Percentiles rank a stretch among this genome's conserved stretches.
phyloP scores from a whole-genome alignment of 768 basidiomycete genomes.

The Amanita subjunquillea region DNA sequence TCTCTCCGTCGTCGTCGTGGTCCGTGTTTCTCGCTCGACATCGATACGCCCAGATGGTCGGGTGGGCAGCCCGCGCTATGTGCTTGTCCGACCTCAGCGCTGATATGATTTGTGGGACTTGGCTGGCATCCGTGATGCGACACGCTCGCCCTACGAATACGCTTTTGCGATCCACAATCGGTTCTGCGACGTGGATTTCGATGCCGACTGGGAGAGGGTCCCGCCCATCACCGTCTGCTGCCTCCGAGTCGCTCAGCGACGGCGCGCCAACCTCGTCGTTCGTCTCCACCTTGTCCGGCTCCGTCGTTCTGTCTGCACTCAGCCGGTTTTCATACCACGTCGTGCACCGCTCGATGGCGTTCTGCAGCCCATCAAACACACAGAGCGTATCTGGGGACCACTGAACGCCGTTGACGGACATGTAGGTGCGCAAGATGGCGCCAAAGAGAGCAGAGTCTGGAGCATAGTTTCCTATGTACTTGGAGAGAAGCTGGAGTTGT shows the following conservation, averaged over 20 bases:
- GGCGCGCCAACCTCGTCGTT: conserved; percentile 11
- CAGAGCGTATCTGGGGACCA: conserved; percentile 68
- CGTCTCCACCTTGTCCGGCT: conserved; percentile 44
- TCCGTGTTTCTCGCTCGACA: conserved; percentile 65
- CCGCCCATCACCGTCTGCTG: neutral
- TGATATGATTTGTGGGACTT: conserved; percentile 63
- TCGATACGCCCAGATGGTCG: conserved; percentile 76
- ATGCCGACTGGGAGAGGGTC: conserved; percentile 41
- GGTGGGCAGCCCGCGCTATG: conserved; percentile 68
- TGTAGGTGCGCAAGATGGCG: conserved; percentile 67
- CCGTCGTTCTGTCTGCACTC: conserved; percentile 41
- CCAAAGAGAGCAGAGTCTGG: conserved; percentile 71
- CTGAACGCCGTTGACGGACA: conserved; percentile 68
- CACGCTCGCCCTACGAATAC: conserved; percentile 83
- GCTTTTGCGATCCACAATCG: conserved; percentile 81
- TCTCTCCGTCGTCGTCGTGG: conserved; percentile 93
- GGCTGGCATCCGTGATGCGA: conserved; percentile 62
- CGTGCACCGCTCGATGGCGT: conserved; percentile 53
- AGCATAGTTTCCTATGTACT: conserved; percentile 73
- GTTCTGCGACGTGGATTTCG: conserved; percentile 60
- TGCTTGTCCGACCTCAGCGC: conserved; percentile 62
- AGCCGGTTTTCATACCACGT: conserved; percentile 66
- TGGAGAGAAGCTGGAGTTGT: conserved; percentile 76
- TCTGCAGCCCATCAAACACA: conserved; percentile 83
- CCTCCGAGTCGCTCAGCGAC: neutral